Percentiles rank a stretch among this genome's conserved stretches.
Conservation (phyloP, 495 filamentous ascomycete species). For the Annulohypoxylon maeteangense region DNA sequence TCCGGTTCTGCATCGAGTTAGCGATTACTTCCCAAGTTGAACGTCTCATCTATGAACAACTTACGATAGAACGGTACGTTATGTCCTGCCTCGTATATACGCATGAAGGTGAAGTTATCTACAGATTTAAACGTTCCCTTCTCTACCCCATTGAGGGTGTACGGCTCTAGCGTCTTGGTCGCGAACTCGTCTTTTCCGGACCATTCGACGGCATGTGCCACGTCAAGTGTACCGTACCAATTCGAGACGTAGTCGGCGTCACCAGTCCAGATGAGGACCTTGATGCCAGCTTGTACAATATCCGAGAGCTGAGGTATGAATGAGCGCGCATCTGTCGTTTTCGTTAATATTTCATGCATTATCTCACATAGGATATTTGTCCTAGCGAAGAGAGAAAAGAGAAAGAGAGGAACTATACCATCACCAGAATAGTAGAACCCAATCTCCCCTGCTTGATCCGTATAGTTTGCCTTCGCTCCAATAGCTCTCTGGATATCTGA, state of each 20-base stretch:
- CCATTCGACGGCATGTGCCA: constrained; percentile 58
- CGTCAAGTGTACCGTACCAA: constrained; percentile 59
- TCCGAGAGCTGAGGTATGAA: constrained; percentile 59
- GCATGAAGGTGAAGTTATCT: constrained; percentile 62
- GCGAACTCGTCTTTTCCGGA: constrained; percentile 53
- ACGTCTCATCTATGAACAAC: constrained; percentile 6
- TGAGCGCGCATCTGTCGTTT: constrained; percentile 53
- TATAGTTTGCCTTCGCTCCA: constrained; percentile 60
- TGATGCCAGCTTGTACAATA: constrained; percentile 61
- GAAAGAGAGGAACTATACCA: too few species aligned
- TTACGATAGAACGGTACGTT: constrained; percentile 62
- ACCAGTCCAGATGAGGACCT: constrained; percentile 65
- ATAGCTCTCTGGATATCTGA: constrained; percentile 59
- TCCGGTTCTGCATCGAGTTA: constrained; percentile 51
- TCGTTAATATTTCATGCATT: not conserved
- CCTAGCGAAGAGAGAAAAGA: too few species aligned
- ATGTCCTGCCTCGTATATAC: constrained; percentile 65
- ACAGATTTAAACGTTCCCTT: constrained; percentile 63
- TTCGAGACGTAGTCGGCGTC: constrained; percentile 69
- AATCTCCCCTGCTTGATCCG: constrained; percentile 53
- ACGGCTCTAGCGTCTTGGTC: constrained; percentile 50
- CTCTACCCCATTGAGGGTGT: constrained; percentile 60
- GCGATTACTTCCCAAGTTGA: not conserved
- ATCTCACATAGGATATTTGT: not conserved
- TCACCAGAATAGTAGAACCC: constrained; percentile 62